Conservation (phyloP, 169 alveolate genomes). For the Cryptosporidium baileyi region DNA sequence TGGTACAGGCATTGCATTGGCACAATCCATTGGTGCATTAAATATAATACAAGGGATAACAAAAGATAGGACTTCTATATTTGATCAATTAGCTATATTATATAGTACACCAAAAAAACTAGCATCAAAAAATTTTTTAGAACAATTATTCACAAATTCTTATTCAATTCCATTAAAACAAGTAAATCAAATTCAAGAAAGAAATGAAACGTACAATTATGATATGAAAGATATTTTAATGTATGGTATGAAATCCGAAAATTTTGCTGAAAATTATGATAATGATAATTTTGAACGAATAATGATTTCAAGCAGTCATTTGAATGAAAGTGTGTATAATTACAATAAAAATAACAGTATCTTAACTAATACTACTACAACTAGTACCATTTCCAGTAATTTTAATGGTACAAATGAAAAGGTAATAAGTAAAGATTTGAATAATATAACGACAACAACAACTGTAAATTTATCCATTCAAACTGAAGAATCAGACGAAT, state of each 20-base stretch:
- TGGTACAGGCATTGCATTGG: conserved; percentile 66
- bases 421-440: neutral
- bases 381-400: neutral
- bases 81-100: conserved; percentile 57
- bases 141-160: conserved; percentile 46
- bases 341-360: neutral
- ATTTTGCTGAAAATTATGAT: neutral
- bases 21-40: conserved; percentile 59
- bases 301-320: neutral
- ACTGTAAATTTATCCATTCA: too few relatives aligned
- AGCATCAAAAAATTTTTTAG: conserved; percentile 31
- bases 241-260: conserved; percentile 24
- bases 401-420: neutral
- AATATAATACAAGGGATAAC: conserved; percentile 64
- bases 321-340: neutral
- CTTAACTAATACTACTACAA: neutral
- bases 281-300: neutral
- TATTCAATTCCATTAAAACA: conserved; percentile 5
- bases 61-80: conserved; percentile 7
- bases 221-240: neutral
- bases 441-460: neutral
- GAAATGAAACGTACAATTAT: neutral
- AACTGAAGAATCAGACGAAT: too few relatives aligned
- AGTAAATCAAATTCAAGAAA: neutral
- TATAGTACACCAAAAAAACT: conserved; percentile 50